A percentile compares a stretch with the other conserved stretches of the same genome.
Conservation (phyloP, 208 protist species). For the Trypanosomatidae sp. region DNA sequence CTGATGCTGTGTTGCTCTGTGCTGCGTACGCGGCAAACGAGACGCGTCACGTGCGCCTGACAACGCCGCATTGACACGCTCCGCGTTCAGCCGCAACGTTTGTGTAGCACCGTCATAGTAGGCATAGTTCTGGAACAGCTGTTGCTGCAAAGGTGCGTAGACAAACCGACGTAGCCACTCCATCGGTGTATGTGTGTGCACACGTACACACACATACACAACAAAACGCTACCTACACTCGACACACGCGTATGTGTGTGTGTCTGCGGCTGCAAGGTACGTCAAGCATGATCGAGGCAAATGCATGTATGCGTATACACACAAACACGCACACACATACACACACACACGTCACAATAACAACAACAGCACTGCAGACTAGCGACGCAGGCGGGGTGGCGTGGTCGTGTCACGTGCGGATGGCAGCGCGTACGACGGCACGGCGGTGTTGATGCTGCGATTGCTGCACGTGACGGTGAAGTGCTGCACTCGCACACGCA, state of each 20-base stretch:
- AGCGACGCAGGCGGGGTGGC: too few relatives aligned
- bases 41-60: background rate
- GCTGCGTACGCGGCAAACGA: background rate
- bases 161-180: conserved; percentile 5
- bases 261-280: too few relatives aligned
- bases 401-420: too few relatives aligned
- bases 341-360: too few relatives aligned
- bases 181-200: background rate
- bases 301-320: too few relatives aligned
- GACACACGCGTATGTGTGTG: too few relatives aligned
- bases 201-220: background rate
- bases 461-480: conserved; percentile 73
- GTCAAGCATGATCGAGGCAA: too few relatives aligned
- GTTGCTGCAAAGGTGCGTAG: conserved; percentile 16
- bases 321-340: too few relatives aligned
- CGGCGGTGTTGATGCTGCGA: conserved; percentile 48
- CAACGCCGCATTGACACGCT: conserved; percentile 15
- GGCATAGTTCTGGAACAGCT: conserved; percentile 28
- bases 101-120: conserved; percentile 18
- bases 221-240: too few relatives aligned
- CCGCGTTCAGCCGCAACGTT: conserved; percentile 20
- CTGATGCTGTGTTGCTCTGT: background rate
- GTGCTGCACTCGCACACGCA: conserved; percentile 48
- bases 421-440: too few relatives aligned
- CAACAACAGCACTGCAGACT: too few relatives aligned